These are phyloP conservation scores for Maudiozyma turicensis DNA, from an alignment of 805 yeast genomes.

Conservation along the genomic window DNA sequence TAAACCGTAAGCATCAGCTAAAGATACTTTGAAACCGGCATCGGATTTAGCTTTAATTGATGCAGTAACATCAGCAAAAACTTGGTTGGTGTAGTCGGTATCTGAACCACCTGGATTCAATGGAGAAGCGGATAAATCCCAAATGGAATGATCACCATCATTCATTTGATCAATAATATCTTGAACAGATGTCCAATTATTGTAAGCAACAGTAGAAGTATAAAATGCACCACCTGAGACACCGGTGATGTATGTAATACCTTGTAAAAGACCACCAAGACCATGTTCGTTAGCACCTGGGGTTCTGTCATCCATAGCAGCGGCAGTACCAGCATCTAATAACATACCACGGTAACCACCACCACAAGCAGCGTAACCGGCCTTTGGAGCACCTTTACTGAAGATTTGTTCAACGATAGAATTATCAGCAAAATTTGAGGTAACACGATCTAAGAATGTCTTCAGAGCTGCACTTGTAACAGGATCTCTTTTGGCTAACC, in stretches of 20 bases:
- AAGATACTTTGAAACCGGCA: slow-evolving; percentile 57
- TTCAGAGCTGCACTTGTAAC: slow-evolving; percentile 37
- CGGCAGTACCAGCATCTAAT: slow-evolving; percentile 70
- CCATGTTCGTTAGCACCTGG: slow-evolving; percentile 43
- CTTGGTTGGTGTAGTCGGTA: slow-evolving; percentile 38
- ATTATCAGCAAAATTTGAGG: slow-evolving; percentile 15
- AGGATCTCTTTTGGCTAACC: slow-evolving; percentile 40
- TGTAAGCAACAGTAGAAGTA: slow-evolving; percentile 53
- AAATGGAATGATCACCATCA: slow-evolving; percentile 36
- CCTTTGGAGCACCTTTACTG: slow-evolving; percentile 26
- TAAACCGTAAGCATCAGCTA: slow-evolving; percentile 77
- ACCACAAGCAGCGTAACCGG: slow-evolving; percentile 67
- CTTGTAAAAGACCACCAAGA: slow-evolving; percentile 64
- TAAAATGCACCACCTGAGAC: slow-evolving; percentile 83
- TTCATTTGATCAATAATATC: slow-evolving; percentile 35
- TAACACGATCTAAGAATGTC: slow-evolving; percentile 36
- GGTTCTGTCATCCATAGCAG: slow-evolving; percentile 76
- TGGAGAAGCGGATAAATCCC: slow-evolving; percentile 63
- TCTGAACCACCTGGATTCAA: slow-evolving; percentile 54
- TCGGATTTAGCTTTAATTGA: slow-evolving; percentile 41
- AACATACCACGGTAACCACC: slow-evolving; percentile 91
- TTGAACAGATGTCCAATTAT: slow-evolving; percentile 65
- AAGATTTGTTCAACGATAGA: slow-evolving; percentile 15
- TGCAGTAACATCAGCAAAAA: slow-evolving; percentile 43
- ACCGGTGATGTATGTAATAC: slow-evolving; percentile 63